These are phyloP conservation scores for Aspergillus calidoustus DNA, from an alignment of 2,329 filamentous ascomycete species.

Conservation along the genomic window DNA sequence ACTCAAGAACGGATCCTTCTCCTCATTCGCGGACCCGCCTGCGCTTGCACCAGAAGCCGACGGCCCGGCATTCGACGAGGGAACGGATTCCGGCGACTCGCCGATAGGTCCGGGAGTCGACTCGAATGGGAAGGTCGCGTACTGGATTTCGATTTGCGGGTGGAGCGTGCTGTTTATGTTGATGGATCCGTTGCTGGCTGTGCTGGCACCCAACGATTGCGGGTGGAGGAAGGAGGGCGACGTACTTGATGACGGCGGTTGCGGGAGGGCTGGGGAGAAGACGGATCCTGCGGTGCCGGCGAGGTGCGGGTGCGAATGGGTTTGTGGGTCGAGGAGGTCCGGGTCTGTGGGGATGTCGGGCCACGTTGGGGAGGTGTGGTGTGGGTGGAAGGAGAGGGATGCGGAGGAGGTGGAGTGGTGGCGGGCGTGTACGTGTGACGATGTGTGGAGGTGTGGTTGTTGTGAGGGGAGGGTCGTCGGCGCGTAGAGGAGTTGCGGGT, in stretches of 20 bases:
- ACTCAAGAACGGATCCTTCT: constrained; percentile 81
- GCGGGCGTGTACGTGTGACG: background rate
- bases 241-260: constrained; percentile 14
- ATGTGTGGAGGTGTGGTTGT: constrained; percentile 22
- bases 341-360: constrained; percentile 19
- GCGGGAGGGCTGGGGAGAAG: constrained; percentile 46
- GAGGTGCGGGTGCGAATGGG: too few species aligned
- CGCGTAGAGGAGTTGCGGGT: constrained; percentile 25
- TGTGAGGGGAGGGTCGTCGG: constrained; percentile 21
- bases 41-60: constrained; percentile 40
- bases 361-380: constrained; percentile 30
- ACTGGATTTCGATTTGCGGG: constrained; percentile 30
- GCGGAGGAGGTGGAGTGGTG: constrained; percentile 10
- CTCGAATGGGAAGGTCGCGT: constrained; percentile 47
- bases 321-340: constrained; percentile 8
- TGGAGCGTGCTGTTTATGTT: constrained; percentile 10
- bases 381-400: constrained; percentile 24
- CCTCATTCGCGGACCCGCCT: constrained; percentile 54
- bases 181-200: constrained; percentile 13
- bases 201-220: constrained; percentile 27
- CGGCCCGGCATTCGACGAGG: background rate
- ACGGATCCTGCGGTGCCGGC: constrained; percentile 26
- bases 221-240: constrained; percentile 41
- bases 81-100: background rate
- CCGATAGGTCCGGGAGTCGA: constrained; percentile 26